Conservation (phyloP, 192 early-diverging fungal species). For the Dimargaris cristalligena region DNA sequence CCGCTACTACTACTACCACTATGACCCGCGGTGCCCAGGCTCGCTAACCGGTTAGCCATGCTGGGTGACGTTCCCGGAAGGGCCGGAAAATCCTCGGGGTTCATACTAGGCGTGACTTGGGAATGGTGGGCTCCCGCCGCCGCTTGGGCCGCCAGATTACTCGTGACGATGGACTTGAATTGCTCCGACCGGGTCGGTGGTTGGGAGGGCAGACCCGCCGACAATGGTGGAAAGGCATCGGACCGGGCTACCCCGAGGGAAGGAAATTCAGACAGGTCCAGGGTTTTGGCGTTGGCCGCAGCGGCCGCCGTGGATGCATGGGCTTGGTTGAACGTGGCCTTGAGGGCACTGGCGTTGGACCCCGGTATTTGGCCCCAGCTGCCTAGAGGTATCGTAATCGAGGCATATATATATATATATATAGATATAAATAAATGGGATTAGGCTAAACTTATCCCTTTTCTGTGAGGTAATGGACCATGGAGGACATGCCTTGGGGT, state of each 20-base stretch:
- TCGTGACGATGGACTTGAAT: slow-evolving; percentile 2
- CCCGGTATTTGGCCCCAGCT: too few relatives aligned
- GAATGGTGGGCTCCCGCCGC: background rate
- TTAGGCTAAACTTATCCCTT: too few relatives aligned
- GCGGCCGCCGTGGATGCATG: too few relatives aligned
- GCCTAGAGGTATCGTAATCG: too few relatives aligned
- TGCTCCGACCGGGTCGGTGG: background rate
- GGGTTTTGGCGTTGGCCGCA: background rate
- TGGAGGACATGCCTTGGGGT: too few relatives aligned
- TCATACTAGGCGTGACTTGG: slow-evolving; percentile 1
- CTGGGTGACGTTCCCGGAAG: background rate
- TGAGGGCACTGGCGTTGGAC: too few relatives aligned
- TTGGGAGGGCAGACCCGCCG: background rate
- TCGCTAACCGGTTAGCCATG: background rate
- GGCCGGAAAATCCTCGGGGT: background rate
- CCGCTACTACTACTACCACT: too few relatives aligned
- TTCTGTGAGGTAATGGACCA: too few relatives aligned
- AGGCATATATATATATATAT: too few relatives aligned
- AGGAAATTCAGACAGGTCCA: background rate
- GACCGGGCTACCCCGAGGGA: background rate
- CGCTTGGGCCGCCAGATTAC: background rate
- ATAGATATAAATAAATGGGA: too few relatives aligned
- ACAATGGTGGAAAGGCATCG: background rate
- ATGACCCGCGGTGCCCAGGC: too few relatives aligned
- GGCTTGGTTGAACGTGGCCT: too few relatives aligned